These are phyloP conservation scores for Crepidotus variabilis DNA, from an alignment of 768 basidiomycete genomes.

Conservation along the genomic window DNA sequence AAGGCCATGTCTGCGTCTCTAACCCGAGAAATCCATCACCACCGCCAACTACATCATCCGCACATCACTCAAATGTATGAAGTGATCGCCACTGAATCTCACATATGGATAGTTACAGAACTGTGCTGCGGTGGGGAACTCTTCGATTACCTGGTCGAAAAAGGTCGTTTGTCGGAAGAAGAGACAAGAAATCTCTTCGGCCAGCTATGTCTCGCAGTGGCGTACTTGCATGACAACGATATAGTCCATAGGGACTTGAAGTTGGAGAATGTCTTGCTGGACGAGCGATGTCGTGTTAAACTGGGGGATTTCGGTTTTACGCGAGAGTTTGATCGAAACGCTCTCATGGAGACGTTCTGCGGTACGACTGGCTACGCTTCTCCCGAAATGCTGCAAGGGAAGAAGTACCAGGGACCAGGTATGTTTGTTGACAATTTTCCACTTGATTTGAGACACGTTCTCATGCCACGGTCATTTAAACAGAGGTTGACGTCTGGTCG, in stretches of 20 bases:
- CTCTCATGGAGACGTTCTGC: constrained; percentile 88
- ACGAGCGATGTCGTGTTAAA: constrained; percentile 88
- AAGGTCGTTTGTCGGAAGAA: constrained; percentile 79
- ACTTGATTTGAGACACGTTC: not conserved
- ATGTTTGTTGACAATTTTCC: constrained; percentile 19
- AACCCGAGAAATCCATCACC: constrained; percentile 97
- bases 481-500: constrained; percentile 96
- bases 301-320: constrained; percentile 96
- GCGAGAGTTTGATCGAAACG: constrained; percentile 78
- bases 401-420: constrained; percentile 91
- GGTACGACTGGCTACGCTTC: constrained; percentile 93
- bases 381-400: constrained; percentile 87
- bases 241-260: constrained; percentile 98
- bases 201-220: constrained; percentile 91
- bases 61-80: constrained; percentile 96
- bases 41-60: constrained; percentile 94
- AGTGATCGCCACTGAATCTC: constrained; percentile 93
- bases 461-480: constrained; percentile 10
- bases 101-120: constrained; percentile 97
- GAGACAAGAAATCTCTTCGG: constrained; percentile 90
- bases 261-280: constrained; percentile 90
- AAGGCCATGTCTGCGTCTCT: constrained; percentile 88
- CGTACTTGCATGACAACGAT: constrained; percentile 87
- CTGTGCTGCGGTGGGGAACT: constrained; percentile 96
- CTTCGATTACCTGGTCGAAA: constrained; percentile 97